Conservation (phyloP, 108 stramenopile species). For the Cyclotella baltica region DNA sequence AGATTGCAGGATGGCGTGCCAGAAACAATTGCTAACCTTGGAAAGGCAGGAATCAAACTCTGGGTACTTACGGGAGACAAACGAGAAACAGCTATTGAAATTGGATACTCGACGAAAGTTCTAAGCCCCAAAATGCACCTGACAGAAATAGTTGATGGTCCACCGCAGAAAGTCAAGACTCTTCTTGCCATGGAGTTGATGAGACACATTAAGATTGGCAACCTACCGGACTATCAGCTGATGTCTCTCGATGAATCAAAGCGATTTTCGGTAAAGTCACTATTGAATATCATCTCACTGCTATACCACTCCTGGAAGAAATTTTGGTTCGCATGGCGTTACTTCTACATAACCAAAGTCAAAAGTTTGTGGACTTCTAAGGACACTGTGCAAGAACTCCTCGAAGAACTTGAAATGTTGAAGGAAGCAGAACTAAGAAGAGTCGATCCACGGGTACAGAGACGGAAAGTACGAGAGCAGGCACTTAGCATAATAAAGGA, state of each 20-base stretch:
- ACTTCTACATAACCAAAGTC: slow-evolving; percentile 32
- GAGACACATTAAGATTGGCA: slow-evolving; percentile 82
- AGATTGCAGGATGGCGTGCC: slow-evolving; percentile 96
- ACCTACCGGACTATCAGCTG: slow-evolving; percentile 77
- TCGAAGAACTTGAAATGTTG: slow-evolving; percentile 37
- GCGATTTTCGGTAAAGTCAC: slow-evolving; percentile 35
- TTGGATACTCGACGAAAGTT: slow-evolving; percentile 93
- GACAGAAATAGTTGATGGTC: slow-evolving; percentile 85
- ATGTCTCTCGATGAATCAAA: slow-evolving; percentile 52
- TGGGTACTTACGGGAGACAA: slow-evolving; percentile 99
- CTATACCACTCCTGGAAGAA: slow-evolving; percentile 34
- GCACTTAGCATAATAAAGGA: slow-evolving; percentile 72
- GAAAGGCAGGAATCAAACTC: slow-evolving; percentile 93
- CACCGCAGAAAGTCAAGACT: slow-evolving; percentile 62
- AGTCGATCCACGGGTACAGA: slow-evolving; percentile 48
- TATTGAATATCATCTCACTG: slow-evolving; percentile 26
- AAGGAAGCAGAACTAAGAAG: slow-evolving; percentile 27
- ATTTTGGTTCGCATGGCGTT: slow-evolving; percentile 33
- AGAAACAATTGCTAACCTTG: slow-evolving; percentile 91
- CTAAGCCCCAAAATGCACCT: slow-evolving; percentile 92
- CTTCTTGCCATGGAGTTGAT: slow-evolving; percentile 88
- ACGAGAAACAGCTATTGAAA: slow-evolving; percentile 97
- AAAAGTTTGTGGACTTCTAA: slow-evolving; percentile 41
- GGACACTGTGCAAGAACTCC: slow-evolving; percentile 12
- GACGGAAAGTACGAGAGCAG: slow-evolving; percentile 69